Base-by-base conservation (phyloP, 2,329 filamentous ascomycete genomes). In the Claviceps capensis region DNA sequence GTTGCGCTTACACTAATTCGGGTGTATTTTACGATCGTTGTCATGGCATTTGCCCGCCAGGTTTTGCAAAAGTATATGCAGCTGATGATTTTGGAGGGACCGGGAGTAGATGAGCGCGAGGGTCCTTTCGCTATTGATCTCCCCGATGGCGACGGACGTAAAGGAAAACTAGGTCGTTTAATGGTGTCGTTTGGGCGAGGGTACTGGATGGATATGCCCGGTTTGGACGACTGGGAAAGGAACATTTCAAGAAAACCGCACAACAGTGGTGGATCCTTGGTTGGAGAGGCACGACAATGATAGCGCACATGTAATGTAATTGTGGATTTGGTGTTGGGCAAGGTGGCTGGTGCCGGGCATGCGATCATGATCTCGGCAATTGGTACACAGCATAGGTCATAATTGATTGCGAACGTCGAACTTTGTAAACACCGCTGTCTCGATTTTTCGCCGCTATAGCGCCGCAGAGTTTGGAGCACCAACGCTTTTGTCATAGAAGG, bases 21-120 rank as follows among this genome's bases (percentile, higher is more conserved):
- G 34, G 67, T 89, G 34, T 96, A 96, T 71, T 90, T 95, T 60
- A 81, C 86, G 58, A 72, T 95, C 40, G 77, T 96, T 51, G 81
- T 95, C 65, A 82, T 95, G 69, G 82, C 87, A 6, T 93, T 86
- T 65, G 88, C 90, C 3, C 80, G 88, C 56, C 79, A 83, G 63
- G 83, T 87, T 14, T 70, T 96, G 48, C 78, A 86, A 54, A 82
- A 83, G 58, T 81, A 87, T 64, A 66, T 69, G 63, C 67, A 69
- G 52, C 52, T 68, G 45, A 64, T 68, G 62, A 65, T 68, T 43
- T 75, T 85, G 48, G 76, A 79, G 50, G 67, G 69, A 49, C 61
- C 71, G 53, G 65, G 67, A 40, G 64, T 68, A 26, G 71, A 77
- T 52, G 69, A 73, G 50, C 68, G 75, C 50, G 75, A 78, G 37